Evolutionary conservation across 495 filamentous ascomycete species (phyloP), one percentile per base, ranked within the genome.

Genomic region (Astrocystis sublimbata): DNA sequence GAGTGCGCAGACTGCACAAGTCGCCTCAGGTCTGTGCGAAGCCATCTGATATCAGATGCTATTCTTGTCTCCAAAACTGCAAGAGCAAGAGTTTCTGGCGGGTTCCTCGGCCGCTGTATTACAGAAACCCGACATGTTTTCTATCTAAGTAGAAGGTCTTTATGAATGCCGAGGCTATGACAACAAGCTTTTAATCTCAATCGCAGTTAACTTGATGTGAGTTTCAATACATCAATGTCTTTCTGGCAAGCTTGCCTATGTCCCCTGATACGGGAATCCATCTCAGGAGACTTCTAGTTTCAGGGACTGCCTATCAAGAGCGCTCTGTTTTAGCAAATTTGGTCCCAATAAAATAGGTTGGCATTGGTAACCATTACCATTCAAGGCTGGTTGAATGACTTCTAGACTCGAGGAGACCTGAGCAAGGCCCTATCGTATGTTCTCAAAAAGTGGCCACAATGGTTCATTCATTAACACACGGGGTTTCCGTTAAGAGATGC

Each of bases 51-150:
- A 45, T 54, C 36, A 45, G 47, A 41, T 61, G 49, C 51, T 62
- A 58, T 62, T 60, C 30, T 61, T 69, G 57, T 62, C 43, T 64
- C 50, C 53, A 50, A 65, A 45, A 36, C 41, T 62, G 26, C 56
- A 65, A 9, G 12, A 28, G 3, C 38, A 42, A 26, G 45, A 30
- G 15, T 28, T 5, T 40, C 17, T 28, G 23, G 58, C 58, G 58
- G 58, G 36, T 47, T 52, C 56, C 49, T 63, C 36, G 33, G 60
- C 60, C 51, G 66, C 60, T 33, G 58, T 24, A 21, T 57, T 43
- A 23, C 33, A 38, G 45, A 26, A 33, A 30, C 23, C 38, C 45
- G 28, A 17, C 35, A 57, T 17, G 54, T 57, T 45, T 53, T 35
- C 52, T 28, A 61, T n/a, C n/a, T n/a, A n/a, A n/a, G n/a, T n/a